Conservation (phyloP, 2,329 filamentous ascomycete genomes). For the Calonectria leucothoes region DNA sequence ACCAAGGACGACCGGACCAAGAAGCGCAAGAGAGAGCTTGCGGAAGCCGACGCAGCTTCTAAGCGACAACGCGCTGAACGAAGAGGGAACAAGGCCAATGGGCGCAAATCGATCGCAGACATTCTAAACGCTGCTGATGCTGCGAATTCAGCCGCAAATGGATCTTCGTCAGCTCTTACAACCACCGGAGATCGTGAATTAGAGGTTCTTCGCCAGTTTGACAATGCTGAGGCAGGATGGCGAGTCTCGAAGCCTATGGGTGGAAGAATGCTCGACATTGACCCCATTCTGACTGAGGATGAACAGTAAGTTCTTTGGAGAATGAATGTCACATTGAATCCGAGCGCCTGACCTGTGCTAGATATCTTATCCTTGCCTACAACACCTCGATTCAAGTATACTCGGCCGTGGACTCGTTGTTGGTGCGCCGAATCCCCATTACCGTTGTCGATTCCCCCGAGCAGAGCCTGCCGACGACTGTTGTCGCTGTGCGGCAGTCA, state of each 20-base stretch:
- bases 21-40: constrained; percentile 60
- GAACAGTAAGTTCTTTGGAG: constrained; percentile 66
- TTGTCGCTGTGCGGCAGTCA: constrained; percentile 56
- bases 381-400: constrained; percentile 83
- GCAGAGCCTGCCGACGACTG: constrained; percentile 47
- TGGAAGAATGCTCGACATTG: constrained; percentile 73
- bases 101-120: constrained; percentile 27
- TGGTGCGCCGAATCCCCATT: constrained; percentile 77
- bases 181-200: constrained; percentile 35
- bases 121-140: constrained; percentile 20
- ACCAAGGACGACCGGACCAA: constrained; percentile 52
- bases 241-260: constrained; percentile 73
- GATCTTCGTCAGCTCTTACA: constrained; percentile 27
- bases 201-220: constrained; percentile 42
- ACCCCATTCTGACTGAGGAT: constrained; percentile 70
- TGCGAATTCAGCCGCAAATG: constrained; percentile 29
- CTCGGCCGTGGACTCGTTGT: constrained; percentile 82
- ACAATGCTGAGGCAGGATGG: constrained; percentile 59
- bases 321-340: neutral
- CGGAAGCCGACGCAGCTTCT: constrained; percentile 54
- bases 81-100: constrained; percentile 44
- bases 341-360: constrained; percentile 47
- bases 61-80: constrained; percentile 54
- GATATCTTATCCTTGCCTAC: constrained; percentile 81
- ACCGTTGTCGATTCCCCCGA: constrained; percentile 42